Conservation (phyloP, 305 asterid species). For the Solanum chacoense region DNA sequence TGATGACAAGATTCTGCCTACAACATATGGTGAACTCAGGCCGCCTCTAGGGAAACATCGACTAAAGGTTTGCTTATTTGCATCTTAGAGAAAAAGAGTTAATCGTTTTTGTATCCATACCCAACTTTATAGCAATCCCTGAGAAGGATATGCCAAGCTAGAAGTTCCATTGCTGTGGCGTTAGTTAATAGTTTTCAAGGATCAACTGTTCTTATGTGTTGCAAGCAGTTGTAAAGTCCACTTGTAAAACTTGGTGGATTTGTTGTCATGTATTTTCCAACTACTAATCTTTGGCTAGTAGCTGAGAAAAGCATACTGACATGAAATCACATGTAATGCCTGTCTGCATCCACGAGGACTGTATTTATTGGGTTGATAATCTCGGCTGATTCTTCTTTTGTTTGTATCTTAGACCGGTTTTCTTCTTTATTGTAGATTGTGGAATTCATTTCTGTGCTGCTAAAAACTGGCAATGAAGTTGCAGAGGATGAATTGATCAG, state of each 20-base stretch:
- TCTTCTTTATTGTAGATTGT: slow-evolving; percentile 49
- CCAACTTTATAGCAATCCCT: background rate
- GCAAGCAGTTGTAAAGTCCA: background rate
- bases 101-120: background rate
- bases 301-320: background rate
- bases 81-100: background rate
- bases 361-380: background rate
- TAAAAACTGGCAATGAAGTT: slow-evolving; percentile 77
- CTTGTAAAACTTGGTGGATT: background rate
- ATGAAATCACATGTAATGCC: background rate
- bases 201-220: background rate
- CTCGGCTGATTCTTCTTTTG: background rate
- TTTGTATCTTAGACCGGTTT: background rate
- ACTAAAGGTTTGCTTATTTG: slow-evolving; percentile 47
- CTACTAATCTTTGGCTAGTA: background rate
- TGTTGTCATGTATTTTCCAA: background rate
- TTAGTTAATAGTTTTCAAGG: background rate
- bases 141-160: background rate
- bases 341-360: background rate
- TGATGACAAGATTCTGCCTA: slow-evolving; percentile 63
- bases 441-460: slow-evolving; percentile 79
- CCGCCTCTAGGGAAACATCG: slow-evolving; percentile 99
- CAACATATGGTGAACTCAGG: slow-evolving; percentile 82
- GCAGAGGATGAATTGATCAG: slow-evolving; percentile 74
- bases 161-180: background rate